phyloP scores from a whole-genome alignment of 805 yeast species.

The Kodamaea restingae region DNA sequence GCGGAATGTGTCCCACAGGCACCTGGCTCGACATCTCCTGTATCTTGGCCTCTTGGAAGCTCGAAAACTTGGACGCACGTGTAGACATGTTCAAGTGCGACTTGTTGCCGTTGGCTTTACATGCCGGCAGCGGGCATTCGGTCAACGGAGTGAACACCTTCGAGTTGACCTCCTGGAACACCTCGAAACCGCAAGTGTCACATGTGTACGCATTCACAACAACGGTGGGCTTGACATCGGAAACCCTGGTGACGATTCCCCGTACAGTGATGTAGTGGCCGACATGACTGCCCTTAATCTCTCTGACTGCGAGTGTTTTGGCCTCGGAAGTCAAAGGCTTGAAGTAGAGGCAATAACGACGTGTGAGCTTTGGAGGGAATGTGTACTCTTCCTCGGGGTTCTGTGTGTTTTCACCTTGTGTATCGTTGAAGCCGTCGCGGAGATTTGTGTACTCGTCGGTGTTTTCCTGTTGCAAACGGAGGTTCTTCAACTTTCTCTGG shows the following conservation, averaged over 20 bases:
- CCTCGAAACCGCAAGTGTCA: slow-evolving; percentile 94
- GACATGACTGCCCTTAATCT: slow-evolving; percentile 74
- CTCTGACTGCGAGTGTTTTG: slow-evolving; percentile 82
- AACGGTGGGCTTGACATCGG: slow-evolving; percentile 93
- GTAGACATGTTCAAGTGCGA: slow-evolving; percentile 92
- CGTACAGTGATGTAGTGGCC: slow-evolving; percentile 88
- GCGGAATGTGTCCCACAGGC: slow-evolving; percentile 96
- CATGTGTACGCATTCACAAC: slow-evolving; percentile 93
- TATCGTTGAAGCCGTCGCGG: slow-evolving; percentile 26
- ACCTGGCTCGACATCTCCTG: slow-evolving; percentile 96
- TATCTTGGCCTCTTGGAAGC: slow-evolving; percentile 92
- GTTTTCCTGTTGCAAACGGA: slow-evolving; percentile 63
- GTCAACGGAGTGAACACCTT: slow-evolving; percentile 80
- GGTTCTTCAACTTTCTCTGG: slow-evolving; percentile 83
- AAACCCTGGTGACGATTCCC: slow-evolving; percentile 92
- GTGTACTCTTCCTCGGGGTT: slow-evolving; percentile 36
- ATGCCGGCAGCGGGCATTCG: slow-evolving; percentile 81
- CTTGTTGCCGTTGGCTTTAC: slow-evolving; percentile 71
- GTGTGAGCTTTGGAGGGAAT: slow-evolving; percentile 82
- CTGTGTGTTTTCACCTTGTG: slow-evolving; percentile 10
- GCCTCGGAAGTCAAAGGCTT: slow-evolving; percentile 58
- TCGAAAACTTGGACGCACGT: slow-evolving; percentile 90
- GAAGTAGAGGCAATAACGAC: slow-evolving; percentile 85
- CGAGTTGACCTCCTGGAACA: slow-evolving; percentile 89
- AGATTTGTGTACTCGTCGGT: slow-evolving; percentile 53